Conservation (phyloP, 2,329 filamentous ascomycete genomes). For the Beauveria scarabaeidicola region DNA sequence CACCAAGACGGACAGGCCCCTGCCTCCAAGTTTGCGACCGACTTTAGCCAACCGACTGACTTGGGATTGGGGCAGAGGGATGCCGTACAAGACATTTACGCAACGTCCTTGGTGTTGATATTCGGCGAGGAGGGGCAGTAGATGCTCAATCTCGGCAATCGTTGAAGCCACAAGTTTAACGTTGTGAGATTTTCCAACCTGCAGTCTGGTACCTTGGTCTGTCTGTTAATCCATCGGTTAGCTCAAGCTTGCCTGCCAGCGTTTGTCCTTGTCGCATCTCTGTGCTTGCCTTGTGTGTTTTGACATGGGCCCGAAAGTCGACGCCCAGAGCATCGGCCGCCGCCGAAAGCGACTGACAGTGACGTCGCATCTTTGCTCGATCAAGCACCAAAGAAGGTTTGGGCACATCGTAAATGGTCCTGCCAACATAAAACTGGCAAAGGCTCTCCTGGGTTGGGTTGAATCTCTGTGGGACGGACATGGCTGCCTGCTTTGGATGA, state of each 20-base stretch:
- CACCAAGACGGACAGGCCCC: slow-evolving; percentile 44
- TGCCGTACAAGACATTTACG: slow-evolving; percentile 46
- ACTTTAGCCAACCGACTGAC: slow-evolving; percentile 40
- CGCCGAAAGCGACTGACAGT: slow-evolving; percentile 49
- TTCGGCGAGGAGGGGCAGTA: slow-evolving; percentile 42
- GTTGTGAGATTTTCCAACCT: slow-evolving; percentile 36
- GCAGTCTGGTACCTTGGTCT: slow-evolving; percentile 42
- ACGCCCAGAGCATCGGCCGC: slow-evolving; percentile 40
- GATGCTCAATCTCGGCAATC: slow-evolving; percentile 46
- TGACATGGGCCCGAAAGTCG: slow-evolving; percentile 53
- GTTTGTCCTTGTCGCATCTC: neutral
- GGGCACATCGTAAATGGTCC: slow-evolving; percentile 28
- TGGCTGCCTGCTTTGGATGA: neutral
- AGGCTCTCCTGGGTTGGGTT: slow-evolving; percentile 13
- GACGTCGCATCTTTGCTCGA: slow-evolving; percentile 39
- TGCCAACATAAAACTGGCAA: slow-evolving; percentile 20
- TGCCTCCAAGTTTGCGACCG: slow-evolving; percentile 34
- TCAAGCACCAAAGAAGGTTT: slow-evolving; percentile 51
- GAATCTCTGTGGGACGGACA: slow-evolving; percentile 18
- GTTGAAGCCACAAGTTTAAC: slow-evolving; percentile 53
- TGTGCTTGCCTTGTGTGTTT: slow-evolving; percentile 51
- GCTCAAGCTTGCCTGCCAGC: rapidly evolving
- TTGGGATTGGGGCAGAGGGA: slow-evolving; percentile 48
- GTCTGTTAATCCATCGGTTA: slow-evolving; percentile 32
- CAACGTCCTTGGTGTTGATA: slow-evolving; percentile 16